Evolutionary conservation across 176 grass and related monocot species (phyloP).

Genomic region (Raddia guianensis): DNA sequence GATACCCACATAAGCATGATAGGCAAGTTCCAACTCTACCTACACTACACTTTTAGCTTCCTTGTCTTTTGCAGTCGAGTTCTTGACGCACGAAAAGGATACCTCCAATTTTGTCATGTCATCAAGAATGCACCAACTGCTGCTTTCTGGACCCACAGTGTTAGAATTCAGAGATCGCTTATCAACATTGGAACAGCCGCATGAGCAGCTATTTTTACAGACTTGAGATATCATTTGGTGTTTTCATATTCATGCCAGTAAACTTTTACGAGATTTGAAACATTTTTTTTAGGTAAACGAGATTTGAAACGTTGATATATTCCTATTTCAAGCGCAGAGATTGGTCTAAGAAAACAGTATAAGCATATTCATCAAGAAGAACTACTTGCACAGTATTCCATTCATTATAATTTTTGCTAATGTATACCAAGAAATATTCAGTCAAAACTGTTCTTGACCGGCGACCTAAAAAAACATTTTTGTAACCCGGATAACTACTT

Average conservation of each 20-base stretch:
- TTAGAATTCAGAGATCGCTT: constrained; percentile 14
- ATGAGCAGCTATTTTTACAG: constrained; percentile 4
- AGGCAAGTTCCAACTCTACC: constrained; percentile 19
- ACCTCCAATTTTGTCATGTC: constrained; percentile 14
- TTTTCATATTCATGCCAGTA: background rate
- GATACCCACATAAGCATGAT: constrained; percentile 20
- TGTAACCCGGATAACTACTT: background rate
- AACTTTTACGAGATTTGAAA: background rate
- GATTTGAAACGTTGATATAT: background rate
- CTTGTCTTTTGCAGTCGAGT: constrained; percentile 28
- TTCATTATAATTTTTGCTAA: background rate
- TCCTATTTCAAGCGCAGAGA: background rate
- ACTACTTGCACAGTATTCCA: background rate
- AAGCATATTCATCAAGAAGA: background rate
- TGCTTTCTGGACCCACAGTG: background rate
- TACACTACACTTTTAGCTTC: constrained; percentile 18
- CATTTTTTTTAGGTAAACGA: too few species aligned
- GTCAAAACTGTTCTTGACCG: background rate
- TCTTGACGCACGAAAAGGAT: constrained; percentile 36
- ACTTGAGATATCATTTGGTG: background rate
- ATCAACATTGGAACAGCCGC: constrained; percentile 21
- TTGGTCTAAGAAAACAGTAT: background rate
- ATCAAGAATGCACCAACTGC: constrained; percentile 13
- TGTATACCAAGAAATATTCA: background rate
- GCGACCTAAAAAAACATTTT: background rate